Evolutionary conservation across 75 land plant species (phyloP).

Genomic region (Picea sitchensis): DNA sequence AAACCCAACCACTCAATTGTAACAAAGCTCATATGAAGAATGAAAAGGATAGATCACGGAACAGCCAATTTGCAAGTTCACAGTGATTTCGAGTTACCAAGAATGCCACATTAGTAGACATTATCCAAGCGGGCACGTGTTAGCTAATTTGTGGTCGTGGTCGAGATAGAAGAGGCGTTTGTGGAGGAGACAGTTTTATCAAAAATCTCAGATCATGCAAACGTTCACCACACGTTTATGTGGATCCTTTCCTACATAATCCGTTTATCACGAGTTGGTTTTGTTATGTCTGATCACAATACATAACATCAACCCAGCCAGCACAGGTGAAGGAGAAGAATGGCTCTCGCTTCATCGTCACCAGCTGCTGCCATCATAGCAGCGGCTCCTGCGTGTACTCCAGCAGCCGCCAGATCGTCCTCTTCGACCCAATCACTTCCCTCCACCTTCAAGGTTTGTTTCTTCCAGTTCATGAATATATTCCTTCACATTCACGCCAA

Average conservation of each 20-base stretch:
- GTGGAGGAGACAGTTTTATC: slow-evolving; percentile 7
- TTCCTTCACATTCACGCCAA: background rate
- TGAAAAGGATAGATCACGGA: too few species aligned
- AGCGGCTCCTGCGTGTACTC: background rate
- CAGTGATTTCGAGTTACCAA: background rate
- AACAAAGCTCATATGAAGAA: too few species aligned
- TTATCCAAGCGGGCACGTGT: background rate
- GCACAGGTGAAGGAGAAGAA: background rate
- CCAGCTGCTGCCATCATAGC: background rate
- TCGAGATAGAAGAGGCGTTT: background rate
- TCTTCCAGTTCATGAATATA: background rate
- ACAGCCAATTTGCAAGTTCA: background rate
- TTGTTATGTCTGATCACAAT: too few species aligned
- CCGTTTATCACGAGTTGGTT: background rate
- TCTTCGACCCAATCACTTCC: background rate
- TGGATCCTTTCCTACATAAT: background rate
- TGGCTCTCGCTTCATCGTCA: slow-evolving; percentile 3
- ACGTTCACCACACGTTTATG: background rate
- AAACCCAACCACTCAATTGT: too few species aligned
- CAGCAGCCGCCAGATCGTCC: background rate
- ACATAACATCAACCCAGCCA: too few species aligned
- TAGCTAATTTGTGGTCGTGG: background rate
- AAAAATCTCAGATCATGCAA: background rate
- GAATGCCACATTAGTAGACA: background rate
- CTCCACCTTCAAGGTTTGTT: slow-evolving; percentile 1